phyloP scores from a whole-genome alignment of 169 alveolate genomes.

The Cryptosporidium ubiquitum region DNA sequence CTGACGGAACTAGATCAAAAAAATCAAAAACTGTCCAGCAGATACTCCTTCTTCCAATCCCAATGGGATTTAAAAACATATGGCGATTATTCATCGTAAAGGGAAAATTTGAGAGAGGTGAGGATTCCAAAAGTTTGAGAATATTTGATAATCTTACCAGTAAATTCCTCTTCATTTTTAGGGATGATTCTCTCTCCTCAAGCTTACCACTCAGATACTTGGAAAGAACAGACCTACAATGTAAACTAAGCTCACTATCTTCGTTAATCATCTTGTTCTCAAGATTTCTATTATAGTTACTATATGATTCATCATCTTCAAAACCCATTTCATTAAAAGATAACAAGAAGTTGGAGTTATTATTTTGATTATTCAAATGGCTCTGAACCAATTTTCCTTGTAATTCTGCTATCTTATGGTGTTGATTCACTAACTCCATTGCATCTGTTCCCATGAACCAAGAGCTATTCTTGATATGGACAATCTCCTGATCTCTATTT shows the following conservation, averaged over 20 bases:
- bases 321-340: background rate
- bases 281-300: background rate
- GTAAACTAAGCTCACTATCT: conserved; percentile 23
- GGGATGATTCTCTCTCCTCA: conserved; percentile 22
- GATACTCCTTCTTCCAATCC: conserved; percentile 55
- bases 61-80: conserved; percentile 64
- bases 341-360: background rate
- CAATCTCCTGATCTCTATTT: background rate
- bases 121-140: conserved; percentile 26
- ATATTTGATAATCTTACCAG: conserved; percentile 23
- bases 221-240: conserved; percentile 29
- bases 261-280: conserved; percentile 22
- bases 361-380: background rate
- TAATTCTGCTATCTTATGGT: conserved; percentile 62
- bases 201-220: conserved; percentile 24
- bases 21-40: conserved; percentile 66
- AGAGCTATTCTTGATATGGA: background rate
- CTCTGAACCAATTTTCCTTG: conserved; percentile 34
- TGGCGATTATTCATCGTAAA: conserved; percentile 27
- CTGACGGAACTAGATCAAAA: conserved; percentile 43
- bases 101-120: conserved; percentile 63
- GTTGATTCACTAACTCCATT: conserved; percentile 38
- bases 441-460: conserved; percentile 72
- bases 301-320: conserved; percentile 38
- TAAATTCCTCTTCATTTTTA: conserved; percentile 30